phyloP scores from a whole-genome alignment of 768 basidiomycete genomes.

The Tremella yokohamensis region DNA sequence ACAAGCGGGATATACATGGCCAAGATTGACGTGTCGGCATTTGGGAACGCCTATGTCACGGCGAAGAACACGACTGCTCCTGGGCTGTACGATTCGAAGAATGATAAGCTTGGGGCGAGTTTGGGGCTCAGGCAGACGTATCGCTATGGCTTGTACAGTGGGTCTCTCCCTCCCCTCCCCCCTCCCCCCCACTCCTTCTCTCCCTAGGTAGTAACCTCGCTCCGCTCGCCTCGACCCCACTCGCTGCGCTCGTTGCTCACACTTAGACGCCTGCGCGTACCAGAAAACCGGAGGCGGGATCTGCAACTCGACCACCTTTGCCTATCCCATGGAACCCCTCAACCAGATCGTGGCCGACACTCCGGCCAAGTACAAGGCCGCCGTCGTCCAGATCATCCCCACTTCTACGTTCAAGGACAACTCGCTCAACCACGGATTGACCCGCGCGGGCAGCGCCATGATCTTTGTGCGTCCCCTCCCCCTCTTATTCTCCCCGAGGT shows the following conservation, averaged over 20 bases:
- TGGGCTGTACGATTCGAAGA: constrained; percentile 40
- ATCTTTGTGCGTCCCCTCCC: constrained; percentile 41
- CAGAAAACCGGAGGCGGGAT: constrained; percentile 38
- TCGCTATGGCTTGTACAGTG: constrained; percentile 47
- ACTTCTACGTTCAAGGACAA: constrained; percentile 30
- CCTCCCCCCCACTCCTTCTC: background rate
- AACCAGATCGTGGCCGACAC: constrained; percentile 38
- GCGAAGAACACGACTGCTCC: constrained; percentile 29
- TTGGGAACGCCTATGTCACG: constrained; percentile 26
- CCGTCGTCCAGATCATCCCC: constrained; percentile 33
- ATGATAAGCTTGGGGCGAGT: constrained; percentile 33
- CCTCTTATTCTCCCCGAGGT: background rate
- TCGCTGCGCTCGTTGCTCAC: background rate
- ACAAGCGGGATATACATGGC: constrained; percentile 38
- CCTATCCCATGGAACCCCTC: constrained; percentile 40
- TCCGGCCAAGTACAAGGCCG: constrained; percentile 27
- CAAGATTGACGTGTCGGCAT: constrained; percentile 44
- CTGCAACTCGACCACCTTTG: constrained; percentile 46
- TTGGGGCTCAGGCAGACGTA: constrained; percentile 44
- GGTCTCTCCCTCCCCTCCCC: constrained; percentile 11
- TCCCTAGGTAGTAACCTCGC: background rate
- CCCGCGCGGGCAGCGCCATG: constrained; percentile 34
- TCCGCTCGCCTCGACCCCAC: background rate
- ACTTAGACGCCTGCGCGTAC: constrained; percentile 43
- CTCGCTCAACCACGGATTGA: constrained; percentile 33